Percentiles rank a stretch among this genome's conserved stretches.
These are phyloP conservation scores for Termitomyces eurrhizus DNA, from an alignment of 768 basidiomycete species.

Conservation along the genomic window DNA sequence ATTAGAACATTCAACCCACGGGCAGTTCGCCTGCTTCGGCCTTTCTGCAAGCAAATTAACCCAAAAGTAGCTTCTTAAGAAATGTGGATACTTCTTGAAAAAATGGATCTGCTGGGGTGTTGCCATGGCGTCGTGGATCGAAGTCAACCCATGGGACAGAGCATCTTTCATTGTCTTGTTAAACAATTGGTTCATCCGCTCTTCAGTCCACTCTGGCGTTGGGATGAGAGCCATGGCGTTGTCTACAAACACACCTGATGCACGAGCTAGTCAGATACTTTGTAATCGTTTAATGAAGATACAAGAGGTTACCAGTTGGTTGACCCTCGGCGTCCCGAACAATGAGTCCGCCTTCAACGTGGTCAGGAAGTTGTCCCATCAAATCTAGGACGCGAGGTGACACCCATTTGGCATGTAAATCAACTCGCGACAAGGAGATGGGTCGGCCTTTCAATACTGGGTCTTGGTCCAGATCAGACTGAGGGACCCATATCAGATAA, in stretches of 20 bases:
- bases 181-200: conserved; percentile 56
- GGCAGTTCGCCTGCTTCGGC: conserved; percentile 68
- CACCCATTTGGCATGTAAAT: conserved; percentile 87
- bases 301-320: conserved; percentile 54
- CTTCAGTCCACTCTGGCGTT: conserved; percentile 57
- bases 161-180: conserved; percentile 64
- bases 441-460: conserved; percentile 62
- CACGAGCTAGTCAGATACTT: not conserved
- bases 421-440: conserved; percentile 73
- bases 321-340: conserved; percentile 55
- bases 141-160: conserved; percentile 76
- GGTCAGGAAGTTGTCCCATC: conserved; percentile 55
- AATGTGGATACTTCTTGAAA: conserved; percentile 48
- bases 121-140: conserved; percentile 79
- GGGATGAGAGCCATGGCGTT: conserved; percentile 81
- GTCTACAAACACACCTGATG: conserved; percentile 73
- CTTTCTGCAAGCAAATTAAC: conserved; percentile 39
- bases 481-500: not conserved
- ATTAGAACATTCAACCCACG: conserved; percentile 33
- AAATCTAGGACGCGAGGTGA: conserved; percentile 66
- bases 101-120: conserved; percentile 52
- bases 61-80: not conserved
- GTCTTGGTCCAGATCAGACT: conserved; percentile 75
- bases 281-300: not conserved
- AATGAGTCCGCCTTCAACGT: conserved; percentile 74